Base-by-base conservation (phyloP, 192 early-diverging fungal genomes). In the Coemansia pectinata region DNA sequence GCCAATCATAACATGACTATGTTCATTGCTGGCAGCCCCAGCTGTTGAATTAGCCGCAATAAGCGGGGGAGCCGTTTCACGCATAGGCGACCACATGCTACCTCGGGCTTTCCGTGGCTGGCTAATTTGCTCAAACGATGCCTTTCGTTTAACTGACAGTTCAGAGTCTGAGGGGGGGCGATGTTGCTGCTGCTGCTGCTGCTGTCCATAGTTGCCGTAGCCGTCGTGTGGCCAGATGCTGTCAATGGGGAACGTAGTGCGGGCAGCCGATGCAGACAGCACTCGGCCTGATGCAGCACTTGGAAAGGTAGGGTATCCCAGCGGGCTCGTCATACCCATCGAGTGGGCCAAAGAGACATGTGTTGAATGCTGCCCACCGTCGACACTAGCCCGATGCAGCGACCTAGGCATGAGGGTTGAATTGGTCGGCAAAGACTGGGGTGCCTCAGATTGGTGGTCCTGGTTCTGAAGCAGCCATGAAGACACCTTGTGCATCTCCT, bases 391-490 rank as follows among this genome's bases (percentile, higher is more conserved):
- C 55, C 55, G 55, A 57, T 57, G 55, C 11, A 57, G 55, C 29
- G 29, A n/a, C 17, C 55, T 34, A 17, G 55, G 31, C 14, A 57
- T n/a, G 14, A 33, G 31, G 5, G 55, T 17, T 4, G 55, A 10
- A 17, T 31, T 57, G 6, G 55, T 31, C 12, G 55, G 29, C 31
- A 57, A 33, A 17, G 50, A 29, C 5, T 60, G 61, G 9, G 67
- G 59, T 2, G 68, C 39, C 19, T 47, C 63, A 11, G 27, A 29
- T 4, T 76, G 74, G 31, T 70, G 79, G 52, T 57, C 66, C 21
- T 83, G 80, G 72, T 57, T 77, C 39, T 83, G 80, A 15, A 83
- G 23, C 38, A 83, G 66, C 80, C 80, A 83, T 41, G 80, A 83
- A 9, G 80, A 83, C 19, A 83, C 80, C 58, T 77, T 74, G 45